A percentile compares a stretch with the other conserved stretches of the same genome.
Evolutionary conservation across 371 early-diverging fungal species (phyloP).

Genomic region (Lichtheimia corymbifera): DNA sequence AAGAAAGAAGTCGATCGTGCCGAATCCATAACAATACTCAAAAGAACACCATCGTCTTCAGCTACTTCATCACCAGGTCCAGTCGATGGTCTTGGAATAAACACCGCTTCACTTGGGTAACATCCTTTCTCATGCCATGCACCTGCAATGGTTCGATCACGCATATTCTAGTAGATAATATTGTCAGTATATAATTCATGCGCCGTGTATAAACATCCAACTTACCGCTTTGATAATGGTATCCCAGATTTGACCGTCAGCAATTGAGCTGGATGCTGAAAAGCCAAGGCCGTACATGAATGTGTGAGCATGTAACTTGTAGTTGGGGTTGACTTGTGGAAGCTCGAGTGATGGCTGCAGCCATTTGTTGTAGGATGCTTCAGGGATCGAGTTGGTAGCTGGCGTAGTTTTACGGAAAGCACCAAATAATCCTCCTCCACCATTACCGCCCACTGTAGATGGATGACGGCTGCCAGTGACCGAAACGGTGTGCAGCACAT

Average conservation of each 20-base stretch:
- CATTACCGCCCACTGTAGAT: background rate
- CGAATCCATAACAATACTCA: slow-evolving; percentile 75
- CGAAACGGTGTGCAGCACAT: slow-evolving; percentile 42
- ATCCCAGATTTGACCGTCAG: slow-evolving; percentile 63
- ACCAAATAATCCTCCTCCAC: slow-evolving; percentile 1
- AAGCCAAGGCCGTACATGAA: slow-evolving; percentile 73
- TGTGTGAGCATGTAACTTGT: slow-evolving; percentile 53
- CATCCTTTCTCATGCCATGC: slow-evolving; percentile 63
- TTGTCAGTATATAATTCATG: background rate
- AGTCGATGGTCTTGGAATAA: slow-evolving; percentile 57
- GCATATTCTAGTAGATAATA: slow-evolving; percentile 23
- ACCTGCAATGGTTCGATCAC: slow-evolving; percentile 29
- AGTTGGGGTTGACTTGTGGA: slow-evolving; percentile 67
- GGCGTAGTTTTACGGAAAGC: background rate
- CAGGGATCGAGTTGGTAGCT: slow-evolving; percentile 27
- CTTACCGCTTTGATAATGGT: slow-evolving; percentile 69
- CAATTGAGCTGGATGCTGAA: slow-evolving; percentile 25
- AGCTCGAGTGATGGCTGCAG: slow-evolving; percentile 56
- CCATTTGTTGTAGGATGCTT: slow-evolving; percentile 22
- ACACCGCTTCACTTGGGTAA: slow-evolving; percentile 76
- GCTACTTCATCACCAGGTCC: slow-evolving; percentile 28
- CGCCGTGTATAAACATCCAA: slow-evolving; percentile 5
- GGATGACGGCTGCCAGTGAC: background rate
- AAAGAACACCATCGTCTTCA: slow-evolving; percentile 73
- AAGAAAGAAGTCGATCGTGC: slow-evolving; percentile 66